Evolutionary conservation across 441 rosid species (phyloP), one percentile per base, ranked within the genome.

Genomic region (Euphorbia schlechtendalii): DNA sequence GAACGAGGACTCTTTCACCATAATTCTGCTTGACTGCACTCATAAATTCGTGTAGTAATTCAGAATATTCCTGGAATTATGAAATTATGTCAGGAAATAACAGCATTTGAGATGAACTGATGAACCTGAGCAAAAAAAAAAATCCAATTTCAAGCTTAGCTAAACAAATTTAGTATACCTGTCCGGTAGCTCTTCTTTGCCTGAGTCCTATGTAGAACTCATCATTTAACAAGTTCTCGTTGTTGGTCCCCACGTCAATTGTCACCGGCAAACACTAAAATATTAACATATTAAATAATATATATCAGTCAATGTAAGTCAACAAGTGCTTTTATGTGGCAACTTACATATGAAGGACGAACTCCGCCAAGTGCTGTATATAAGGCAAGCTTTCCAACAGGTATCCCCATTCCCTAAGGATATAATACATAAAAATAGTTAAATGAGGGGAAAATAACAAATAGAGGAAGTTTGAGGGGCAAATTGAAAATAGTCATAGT

Each of bases 401-500:
- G 98, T 70, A 93, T 93, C 25, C 98, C 98, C 97, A 93, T 93
- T 71, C 98, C 98, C 96, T 93, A 84, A 25, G 64, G 5, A 49
- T 57, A 4, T 22, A 18, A 7, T 17, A 8, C 1, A n/a, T n/a
- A n/a, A n/a, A n/a, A n/a, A n/a, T n/a, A n/a, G n/a, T n/a, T n/a
- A n/a, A n/a, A n/a, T n/a, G n/a, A n/a, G n/a, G n/a, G n/a, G n/a
- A n/a, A n/a, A n/a, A n/a, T n/a, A n/a, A n/a, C n/a, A n/a, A n/a
- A n/a, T n/a, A n/a, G n/a, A n/a, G n/a, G n/a, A n/a, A n/a, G n/a
- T n/a, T n/a, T n/a, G n/a, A n/a, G n/a, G n/a, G n/a, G n/a, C n/a
- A n/a, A n/a, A n/a, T n/a, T n/a, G n/a, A n/a, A 65, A 56, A 32
- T 60, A 59, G 51, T 52, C 52, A 89, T 51, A 51, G 8, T 51